Evolutionary conservation across 345 rosid genomes (phyloP).

Genomic region (Eucalyptus sp.): DNA sequence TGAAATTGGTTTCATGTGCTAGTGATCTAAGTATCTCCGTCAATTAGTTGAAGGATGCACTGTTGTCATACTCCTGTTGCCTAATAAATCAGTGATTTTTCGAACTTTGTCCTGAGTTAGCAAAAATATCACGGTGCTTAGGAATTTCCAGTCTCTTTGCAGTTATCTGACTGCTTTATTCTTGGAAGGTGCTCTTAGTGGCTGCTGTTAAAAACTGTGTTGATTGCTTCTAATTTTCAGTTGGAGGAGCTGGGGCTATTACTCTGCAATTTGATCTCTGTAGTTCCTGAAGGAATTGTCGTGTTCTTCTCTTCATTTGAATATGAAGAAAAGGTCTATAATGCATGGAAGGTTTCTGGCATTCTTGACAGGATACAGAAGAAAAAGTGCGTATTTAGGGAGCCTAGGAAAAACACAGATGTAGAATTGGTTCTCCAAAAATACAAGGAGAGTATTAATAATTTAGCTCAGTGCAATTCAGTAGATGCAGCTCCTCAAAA

Average conservation of each 20-base stretch:
- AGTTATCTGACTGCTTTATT: neutral
- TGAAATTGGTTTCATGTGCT: neutral
- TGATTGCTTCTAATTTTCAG: slow-evolving; percentile 25
- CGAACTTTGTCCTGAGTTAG: neutral
- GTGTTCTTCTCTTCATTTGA: slow-evolving; percentile 96
- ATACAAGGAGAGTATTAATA: slow-evolving; percentile 64
- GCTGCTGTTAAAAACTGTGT: neutral
- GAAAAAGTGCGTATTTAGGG: slow-evolving; percentile 73
- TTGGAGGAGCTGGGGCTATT: slow-evolving; percentile 74
- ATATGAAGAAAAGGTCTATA: slow-evolving; percentile 64
- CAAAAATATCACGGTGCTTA: neutral
- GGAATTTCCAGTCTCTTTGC: neutral
- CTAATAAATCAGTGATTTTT: neutral
- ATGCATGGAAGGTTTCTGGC: slow-evolving; percentile 69
- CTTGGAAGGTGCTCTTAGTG: neutral
- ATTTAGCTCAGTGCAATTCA: neutral
- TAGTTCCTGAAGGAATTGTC: slow-evolving; percentile 84
- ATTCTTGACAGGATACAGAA: slow-evolving; percentile 67
- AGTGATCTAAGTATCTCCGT: neutral
- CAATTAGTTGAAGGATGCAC: neutral
- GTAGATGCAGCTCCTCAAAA: slow-evolving; percentile 16
- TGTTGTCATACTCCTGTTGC: neutral
- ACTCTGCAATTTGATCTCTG: slow-evolving; percentile 69
- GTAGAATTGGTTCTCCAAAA: slow-evolving; percentile 68
- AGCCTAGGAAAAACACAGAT: slow-evolving; percentile 61